phyloP scores from a whole-genome alignment of 768 basidiomycete species.

The Termitomyces sp. region DNA sequence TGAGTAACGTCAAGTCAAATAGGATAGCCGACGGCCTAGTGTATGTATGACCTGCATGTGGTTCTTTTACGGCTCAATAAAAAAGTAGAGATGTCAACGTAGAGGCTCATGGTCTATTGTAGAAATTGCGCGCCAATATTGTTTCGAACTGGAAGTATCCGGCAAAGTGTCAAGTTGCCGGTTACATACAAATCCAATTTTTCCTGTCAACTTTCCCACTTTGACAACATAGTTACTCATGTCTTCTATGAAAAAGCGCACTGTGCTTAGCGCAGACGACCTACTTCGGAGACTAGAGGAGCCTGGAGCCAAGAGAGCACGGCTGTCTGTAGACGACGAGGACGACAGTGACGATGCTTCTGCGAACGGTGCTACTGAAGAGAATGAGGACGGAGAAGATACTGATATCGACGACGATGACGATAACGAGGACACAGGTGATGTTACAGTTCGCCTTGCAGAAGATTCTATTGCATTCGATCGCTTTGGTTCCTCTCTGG shows the following conservation, averaged over 20 bases:
- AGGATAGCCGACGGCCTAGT: too few species aligned
- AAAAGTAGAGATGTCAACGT: too few species aligned
- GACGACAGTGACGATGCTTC: not conserved
- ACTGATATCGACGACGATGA: slow-evolving; percentile 11
- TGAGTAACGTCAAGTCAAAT: not conserved
- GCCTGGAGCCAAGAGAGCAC: slow-evolving; percentile 30
- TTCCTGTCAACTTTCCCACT: not conserved
- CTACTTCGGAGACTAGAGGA: slow-evolving; percentile 41
- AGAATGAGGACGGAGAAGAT: slow-evolving; percentile 7
- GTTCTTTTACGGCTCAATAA: too few species aligned
- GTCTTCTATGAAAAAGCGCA: slow-evolving; percentile 19
- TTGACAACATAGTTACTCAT: not conserved
- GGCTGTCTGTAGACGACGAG: slow-evolving; percentile 16
- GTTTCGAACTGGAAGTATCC: not conserved
- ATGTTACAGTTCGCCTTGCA: not conserved
- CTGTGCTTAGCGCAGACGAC: slow-evolving; percentile 36
- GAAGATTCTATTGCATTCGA: not conserved
- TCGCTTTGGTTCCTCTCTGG: slow-evolving; percentile 6
- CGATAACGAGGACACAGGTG: not conserved
- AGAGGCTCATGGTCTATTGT: too few species aligned
- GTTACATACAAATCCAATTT: not conserved
- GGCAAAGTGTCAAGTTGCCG: not conserved
- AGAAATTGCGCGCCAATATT: too few species aligned
- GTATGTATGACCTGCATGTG: too few species aligned
- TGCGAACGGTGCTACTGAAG: not conserved